Conservation (phyloP, 2,329 filamentous ascomycete genomes). For the Lecanicillium sp. region DNA sequence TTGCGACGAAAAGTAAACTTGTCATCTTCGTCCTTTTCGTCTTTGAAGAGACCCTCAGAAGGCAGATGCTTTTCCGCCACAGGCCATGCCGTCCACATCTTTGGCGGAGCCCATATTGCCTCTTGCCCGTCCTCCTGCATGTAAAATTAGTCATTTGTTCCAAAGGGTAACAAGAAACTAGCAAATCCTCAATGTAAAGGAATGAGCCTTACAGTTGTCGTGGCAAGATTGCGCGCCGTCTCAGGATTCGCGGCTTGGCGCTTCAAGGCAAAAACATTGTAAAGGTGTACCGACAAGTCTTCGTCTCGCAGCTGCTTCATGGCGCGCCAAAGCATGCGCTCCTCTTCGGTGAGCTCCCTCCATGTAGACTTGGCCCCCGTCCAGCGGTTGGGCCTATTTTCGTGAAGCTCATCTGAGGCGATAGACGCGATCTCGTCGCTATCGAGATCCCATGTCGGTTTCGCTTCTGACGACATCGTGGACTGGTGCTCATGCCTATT, state of each 20-base stretch:
- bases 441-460: slow-evolving; percentile 32
- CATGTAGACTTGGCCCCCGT: slow-evolving; percentile 61
- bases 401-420: slow-evolving; percentile 37
- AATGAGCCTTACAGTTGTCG: slow-evolving; percentile 19
- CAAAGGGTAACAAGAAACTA: no score
- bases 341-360: slow-evolving; percentile 51
- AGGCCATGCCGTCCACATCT: slow-evolving; percentile 81
- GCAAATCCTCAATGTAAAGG: no score
- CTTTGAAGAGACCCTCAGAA: slow-evolving; percentile 41
- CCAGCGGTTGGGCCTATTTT: slow-evolving; percentile 63
- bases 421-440: slow-evolving; percentile 39
- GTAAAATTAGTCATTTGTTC: not conserved
- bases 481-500: no score
- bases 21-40: slow-evolving; percentile 38
- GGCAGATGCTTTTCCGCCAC: slow-evolving; percentile 56
- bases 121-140: slow-evolving; percentile 21
- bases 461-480: slow-evolving; percentile 13
- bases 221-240: slow-evolving; percentile 18
- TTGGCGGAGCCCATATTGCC: slow-evolving; percentile 42
- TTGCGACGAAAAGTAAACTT: slow-evolving; percentile 41
- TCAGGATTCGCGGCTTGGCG: slow-evolving; percentile 17
- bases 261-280: slow-evolving; percentile 67
- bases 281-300: slow-evolving; percentile 70
- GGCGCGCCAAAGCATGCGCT: slow-evolving; percentile 54
- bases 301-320: slow-evolving; percentile 55